These are phyloP conservation scores for Xylariaceae sp. DNA, from an alignment of 2,329 filamentous ascomycete genomes.

Conservation along the genomic window DNA sequence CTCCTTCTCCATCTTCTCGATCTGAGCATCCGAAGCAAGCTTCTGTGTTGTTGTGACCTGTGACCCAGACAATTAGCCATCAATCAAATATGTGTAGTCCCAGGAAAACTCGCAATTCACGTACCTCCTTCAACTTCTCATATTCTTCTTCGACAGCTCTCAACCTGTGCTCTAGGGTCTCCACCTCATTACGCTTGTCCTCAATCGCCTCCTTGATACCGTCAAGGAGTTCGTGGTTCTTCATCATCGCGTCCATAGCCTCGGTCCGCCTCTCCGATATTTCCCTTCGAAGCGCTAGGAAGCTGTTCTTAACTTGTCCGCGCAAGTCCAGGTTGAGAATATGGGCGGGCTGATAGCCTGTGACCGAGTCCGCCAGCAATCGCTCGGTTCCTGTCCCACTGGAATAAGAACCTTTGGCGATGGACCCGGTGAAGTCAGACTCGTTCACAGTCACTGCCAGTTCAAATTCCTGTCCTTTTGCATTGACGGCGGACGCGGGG, in stretches of 20 bases:
- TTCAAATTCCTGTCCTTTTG: constrained; percentile 80
- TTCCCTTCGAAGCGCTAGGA: constrained; percentile 76
- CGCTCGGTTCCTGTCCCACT: constrained; percentile 58
- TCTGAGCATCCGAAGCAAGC: constrained; percentile 82
- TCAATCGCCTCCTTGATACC: constrained; percentile 95
- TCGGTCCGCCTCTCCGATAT: constrained; percentile 81
- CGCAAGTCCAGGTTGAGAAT: constrained; percentile 85
- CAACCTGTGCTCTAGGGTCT: constrained; percentile 82
- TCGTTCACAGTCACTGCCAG: constrained; percentile 77
- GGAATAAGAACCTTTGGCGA: constrained; percentile 42
- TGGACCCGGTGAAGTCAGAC: constrained; percentile 67
- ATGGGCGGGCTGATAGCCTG: constrained; percentile 84
- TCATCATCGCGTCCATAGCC: constrained; percentile 85
- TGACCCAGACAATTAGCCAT: constrained; percentile 12
- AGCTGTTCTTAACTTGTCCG: constrained; percentile 71
- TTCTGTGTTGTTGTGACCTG: constrained; percentile 72
- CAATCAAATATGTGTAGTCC: not conserved
- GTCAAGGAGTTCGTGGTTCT: constrained; percentile 88
- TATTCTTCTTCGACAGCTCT: constrained; percentile 88
- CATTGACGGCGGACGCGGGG: constrained; percentile 75
- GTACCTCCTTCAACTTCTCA: constrained; percentile 79
- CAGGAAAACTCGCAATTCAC: constrained; percentile 3
- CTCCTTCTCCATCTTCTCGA: constrained; percentile 98
- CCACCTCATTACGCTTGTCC: constrained; percentile 88
- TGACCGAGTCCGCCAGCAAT: constrained; percentile 72